These are phyloP conservation scores for Kuraishia piskuri DNA, from an alignment of 805 yeast species.

Conservation along the genomic window DNA sequence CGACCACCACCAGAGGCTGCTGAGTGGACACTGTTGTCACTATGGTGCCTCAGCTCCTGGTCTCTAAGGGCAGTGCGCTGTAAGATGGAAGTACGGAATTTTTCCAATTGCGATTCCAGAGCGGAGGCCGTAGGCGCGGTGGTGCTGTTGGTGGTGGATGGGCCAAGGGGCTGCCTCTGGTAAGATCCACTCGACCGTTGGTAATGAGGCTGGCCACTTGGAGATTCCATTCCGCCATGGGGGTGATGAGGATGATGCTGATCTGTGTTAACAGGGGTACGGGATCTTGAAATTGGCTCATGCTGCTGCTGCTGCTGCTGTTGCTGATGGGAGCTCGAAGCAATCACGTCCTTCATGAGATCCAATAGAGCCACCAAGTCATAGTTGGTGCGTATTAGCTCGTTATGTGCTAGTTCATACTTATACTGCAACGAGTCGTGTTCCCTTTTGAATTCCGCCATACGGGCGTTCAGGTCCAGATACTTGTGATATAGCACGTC, in stretches of 20 bases:
- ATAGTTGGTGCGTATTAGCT: slow-evolving; percentile 37
- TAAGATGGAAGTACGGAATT: slow-evolving; percentile 17
- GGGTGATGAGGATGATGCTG: neutral
- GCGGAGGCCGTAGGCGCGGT: neutral
- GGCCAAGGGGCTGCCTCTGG: no score
- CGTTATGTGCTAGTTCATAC: slow-evolving; percentile 40
- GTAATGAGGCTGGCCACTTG: neutral
- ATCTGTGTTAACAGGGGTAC: neutral
- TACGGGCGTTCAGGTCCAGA: slow-evolving; percentile 29
- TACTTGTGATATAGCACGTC: slow-evolving; percentile 10
- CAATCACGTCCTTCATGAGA: slow-evolving; percentile 17
- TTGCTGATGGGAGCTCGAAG: slow-evolving; percentile 9
- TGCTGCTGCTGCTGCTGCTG: neutral
- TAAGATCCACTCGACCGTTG: no score
- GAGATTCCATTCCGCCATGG: neutral
- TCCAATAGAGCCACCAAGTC: slow-evolving; percentile 49
- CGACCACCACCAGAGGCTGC: slow-evolving; percentile 2
- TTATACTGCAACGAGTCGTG: slow-evolving; percentile 32
- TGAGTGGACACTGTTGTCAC: neutral
- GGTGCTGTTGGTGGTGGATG: neutral
- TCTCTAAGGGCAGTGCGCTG: slow-evolving; percentile 10
- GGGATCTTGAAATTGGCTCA: neutral
- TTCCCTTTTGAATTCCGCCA: slow-evolving; percentile 30
- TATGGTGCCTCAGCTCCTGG: slow-evolving; percentile 2
- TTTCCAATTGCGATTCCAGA: slow-evolving; percentile 14